phyloP scores from a whole-genome alignment of 2,329 filamentous ascomycete species.

The Claviceps maximensis region DNA sequence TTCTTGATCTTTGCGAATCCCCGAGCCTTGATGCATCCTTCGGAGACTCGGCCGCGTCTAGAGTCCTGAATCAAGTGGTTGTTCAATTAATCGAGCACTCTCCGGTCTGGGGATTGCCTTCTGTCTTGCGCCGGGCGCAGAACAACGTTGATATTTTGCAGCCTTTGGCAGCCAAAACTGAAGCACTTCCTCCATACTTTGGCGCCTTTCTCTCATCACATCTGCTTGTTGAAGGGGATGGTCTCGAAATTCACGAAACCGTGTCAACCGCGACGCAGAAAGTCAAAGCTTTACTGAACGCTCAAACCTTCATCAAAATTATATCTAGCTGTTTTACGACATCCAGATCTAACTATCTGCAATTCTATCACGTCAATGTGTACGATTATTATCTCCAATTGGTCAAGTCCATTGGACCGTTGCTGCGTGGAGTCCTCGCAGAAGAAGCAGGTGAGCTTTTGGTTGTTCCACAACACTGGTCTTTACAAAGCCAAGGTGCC shows the following conservation, averaged over 20 bases:
- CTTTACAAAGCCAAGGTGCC: constrained; percentile 20
- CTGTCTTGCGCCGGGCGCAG: constrained; percentile 63
- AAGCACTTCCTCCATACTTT: constrained; percentile 53
- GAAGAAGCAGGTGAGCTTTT: constrained; percentile 70
- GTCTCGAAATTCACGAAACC: constrained; percentile 22
- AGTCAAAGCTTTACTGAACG: constrained; percentile 64
- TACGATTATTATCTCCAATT: constrained; percentile 72
- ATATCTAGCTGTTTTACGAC: constrained; percentile 63
- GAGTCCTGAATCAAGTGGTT: constrained; percentile 60
- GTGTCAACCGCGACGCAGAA: constrained; percentile 57
- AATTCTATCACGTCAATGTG: constrained; percentile 67
- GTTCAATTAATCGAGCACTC: constrained; percentile 69
- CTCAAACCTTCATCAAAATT: constrained; percentile 64
- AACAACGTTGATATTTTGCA: constrained; percentile 53
- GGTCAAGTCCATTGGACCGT: constrained; percentile 58
- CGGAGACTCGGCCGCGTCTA: constrained; percentile 50
- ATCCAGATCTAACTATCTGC: constrained; percentile 47
- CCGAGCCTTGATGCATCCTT: constrained; percentile 58
- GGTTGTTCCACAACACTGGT: constrained; percentile 59
- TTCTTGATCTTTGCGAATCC: constrained; percentile 73
- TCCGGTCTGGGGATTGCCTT: constrained; percentile 68
- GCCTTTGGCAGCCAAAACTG: constrained; percentile 43
- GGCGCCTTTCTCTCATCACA: constrained; percentile 45
- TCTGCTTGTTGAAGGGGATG: constrained; percentile 18
- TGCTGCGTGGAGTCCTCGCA: constrained; percentile 69